Evolutionary conservation across 225 moss, liverwort and hornwort genomes (phyloP), one percentile per base, ranked within the genome.

Genomic region (Polytrichum commune): DNA sequence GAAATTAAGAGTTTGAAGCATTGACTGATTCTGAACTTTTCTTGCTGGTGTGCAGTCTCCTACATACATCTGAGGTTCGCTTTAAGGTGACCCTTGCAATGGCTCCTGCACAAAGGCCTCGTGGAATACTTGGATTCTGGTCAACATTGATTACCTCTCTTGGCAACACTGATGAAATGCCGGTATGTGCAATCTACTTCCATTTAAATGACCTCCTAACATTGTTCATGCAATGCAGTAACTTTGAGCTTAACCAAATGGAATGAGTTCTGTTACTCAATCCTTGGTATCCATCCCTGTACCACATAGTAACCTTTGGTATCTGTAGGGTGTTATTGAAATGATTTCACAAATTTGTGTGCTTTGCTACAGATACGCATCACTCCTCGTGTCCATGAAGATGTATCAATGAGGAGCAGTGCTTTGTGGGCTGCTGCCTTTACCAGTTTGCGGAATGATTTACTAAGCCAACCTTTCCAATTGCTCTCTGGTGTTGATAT

Each of bases 81-180:
- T 91, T 97, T 67, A 97, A 92, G 78, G 97, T 88, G 27, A 92
- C 92, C 5, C 63, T 97, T 29, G 87, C 97, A 72, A 94, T 97
- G 97, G 92, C 97, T 82, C 97, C 97, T 76, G 91, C 97, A 61
- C 97, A 97, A 72, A 89, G 97, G 46, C 97, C 97, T 54, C 90
- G 97, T 69, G 97, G 97, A 55, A 97, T 94, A 86, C 84, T 97
- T 82, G 97, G 97, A 74, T 97, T 97, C 56, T 94, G 97, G 97
- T 93, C 91, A 64, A 91, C 93, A 29, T 76, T 97, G 57, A 94
- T 97, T 83, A 93, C 91, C 8, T 97, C 97, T 64, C 82, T 97
- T 60, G 97, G 97, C 46, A 97, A 97, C 67, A 97, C 97, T 4
- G 89, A 97, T 80, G 97, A 97, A 84, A 97, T 97, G 97, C 93